Evolutionary conservation across 1,284 basidiomycete species (phyloP), one percentile per base, ranked within the genome.

Genomic region (Sanghuangporus baumii): DNA sequence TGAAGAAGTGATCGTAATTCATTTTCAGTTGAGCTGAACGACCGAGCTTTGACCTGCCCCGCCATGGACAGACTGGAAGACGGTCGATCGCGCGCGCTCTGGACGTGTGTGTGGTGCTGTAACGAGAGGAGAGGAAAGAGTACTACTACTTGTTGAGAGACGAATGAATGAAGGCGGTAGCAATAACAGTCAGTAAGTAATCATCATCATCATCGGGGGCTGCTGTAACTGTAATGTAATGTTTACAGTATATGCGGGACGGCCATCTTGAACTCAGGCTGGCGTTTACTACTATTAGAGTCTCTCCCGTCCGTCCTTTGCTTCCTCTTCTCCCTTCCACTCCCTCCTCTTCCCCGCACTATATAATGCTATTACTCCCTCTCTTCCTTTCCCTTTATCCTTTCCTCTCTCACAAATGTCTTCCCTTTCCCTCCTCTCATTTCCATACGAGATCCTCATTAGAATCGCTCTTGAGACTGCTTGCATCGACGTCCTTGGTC

Each of bases 361-460:
- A 54, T 54, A 54, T 31, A 54, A 54, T 54, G 52, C 52, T 59
- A 46, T 55, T 57, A 37, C 31, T 55, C 52, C 41, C 54, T 34
- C 59, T 26, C 50, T 55, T 48, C 40, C 57, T 36, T 46, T 37
- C 46, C 50, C 43, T 46, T 46, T 26, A 37, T 38, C 26, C 52
- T 23, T 23, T 47, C 60, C 41, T 36, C 41, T 55, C 26, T 58
- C 50, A 31, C 57, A 43, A 48, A 58, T 51, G 57, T 54, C 62
- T 14, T 26, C 31, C 18, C 16, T 43, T 65, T 64, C 67, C 60
- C 61, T 57, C 26, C 52, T 73, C 18, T 66, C 66, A 23, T 74
- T 93, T 55, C 91, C 91, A 37, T 79, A 80, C 59, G 86, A 89
- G 69, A 71, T 91, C 66, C 73, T 90, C 69, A 76, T 82, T 52